Evolutionary conservation across 2,329 filamentous ascomycete genomes (phyloP).

Genomic region (Aspergillus fijiensis): DNA sequence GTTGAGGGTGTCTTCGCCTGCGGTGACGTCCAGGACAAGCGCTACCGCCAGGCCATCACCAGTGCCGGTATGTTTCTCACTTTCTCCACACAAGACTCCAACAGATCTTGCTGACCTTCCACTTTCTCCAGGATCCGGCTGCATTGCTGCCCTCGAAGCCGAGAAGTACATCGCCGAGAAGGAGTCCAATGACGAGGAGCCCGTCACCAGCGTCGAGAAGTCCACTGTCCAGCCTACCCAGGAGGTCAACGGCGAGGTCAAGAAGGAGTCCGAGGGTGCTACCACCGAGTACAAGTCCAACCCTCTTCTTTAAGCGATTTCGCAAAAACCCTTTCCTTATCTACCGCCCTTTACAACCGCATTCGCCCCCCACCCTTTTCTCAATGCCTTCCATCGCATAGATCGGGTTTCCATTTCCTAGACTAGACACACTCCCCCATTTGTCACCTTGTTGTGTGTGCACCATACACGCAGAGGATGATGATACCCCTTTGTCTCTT

Average conservation of each 20-base stretch:
- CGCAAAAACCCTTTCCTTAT: not conserved
- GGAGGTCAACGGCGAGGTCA: slow-evolving; percentile 39
- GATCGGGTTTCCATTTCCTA: not conserved
- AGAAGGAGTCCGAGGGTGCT: slow-evolving; percentile 31
- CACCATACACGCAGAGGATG: not conserved
- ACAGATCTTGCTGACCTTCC: slow-evolving; percentile 23
- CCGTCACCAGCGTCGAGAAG: slow-evolving; percentile 31
- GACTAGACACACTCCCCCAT: not conserved
- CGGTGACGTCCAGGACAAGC: slow-evolving; percentile 97
- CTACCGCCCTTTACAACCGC: not conserved
- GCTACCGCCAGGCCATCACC: slow-evolving; percentile 95
- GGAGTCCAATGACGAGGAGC: slow-evolving; percentile 56
- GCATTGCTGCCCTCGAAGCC: slow-evolving; percentile 91
- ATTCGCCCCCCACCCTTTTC: not conserved
- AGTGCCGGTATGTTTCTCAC: slow-evolving; percentile 72
- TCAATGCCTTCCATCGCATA: not conserved
- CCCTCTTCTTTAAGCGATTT: slow-evolving; percentile 56
- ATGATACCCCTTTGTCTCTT: too few relatives aligned
- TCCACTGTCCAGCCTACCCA: slow-evolving; percentile 52
- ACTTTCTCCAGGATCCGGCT: slow-evolving; percentile 70
- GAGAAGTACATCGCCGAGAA: slow-evolving; percentile 86
- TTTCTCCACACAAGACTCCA: too few relatives aligned
- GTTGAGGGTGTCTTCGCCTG: slow-evolving; percentile 92
- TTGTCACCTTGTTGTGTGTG: not conserved
- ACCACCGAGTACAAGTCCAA: slow-evolving; percentile 61